These are phyloP conservation scores for Linnemannia hyalina DNA, from an alignment of 192 early-diverging fungal species.

Conservation along the genomic window DNA sequence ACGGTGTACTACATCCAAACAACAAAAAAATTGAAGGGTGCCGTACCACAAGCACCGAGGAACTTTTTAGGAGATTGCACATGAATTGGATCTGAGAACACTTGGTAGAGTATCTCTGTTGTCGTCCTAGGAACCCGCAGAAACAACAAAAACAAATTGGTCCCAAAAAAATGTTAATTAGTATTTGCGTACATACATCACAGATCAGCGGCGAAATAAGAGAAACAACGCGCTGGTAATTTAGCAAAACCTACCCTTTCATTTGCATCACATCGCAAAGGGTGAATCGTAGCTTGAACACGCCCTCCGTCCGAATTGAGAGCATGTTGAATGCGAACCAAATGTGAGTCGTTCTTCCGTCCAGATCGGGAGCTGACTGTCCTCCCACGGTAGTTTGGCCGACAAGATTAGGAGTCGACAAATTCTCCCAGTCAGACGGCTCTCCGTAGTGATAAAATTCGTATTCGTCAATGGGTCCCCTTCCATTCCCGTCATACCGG, in stretches of 20 bases:
- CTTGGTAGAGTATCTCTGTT: constrained; percentile 43
- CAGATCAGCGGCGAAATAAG: neutral
- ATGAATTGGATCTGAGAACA: constrained; percentile 72
- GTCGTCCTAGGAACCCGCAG: neutral
- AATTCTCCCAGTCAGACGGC: constrained; percentile 13
- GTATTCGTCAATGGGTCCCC: constrained; percentile 2
- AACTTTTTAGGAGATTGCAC: constrained; percentile 82
- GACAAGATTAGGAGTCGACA: constrained; percentile 32
- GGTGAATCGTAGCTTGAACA: constrained; percentile 72
- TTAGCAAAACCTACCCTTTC: constrained; percentile 9
- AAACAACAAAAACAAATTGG: no score
- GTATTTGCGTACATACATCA: neutral
- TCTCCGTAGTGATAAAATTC: constrained; percentile 8
- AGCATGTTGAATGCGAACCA: constrained; percentile 82
- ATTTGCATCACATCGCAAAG: constrained; percentile 74
- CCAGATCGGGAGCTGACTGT: constrained; percentile 61
- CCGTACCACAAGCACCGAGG: constrained; percentile 62
- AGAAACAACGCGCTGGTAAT: neutral
- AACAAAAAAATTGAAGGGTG: no score
- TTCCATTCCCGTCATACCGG: neutral
- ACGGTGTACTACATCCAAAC: neutral
- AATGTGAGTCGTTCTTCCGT: constrained; percentile 66
- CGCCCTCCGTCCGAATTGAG: constrained; percentile 77
- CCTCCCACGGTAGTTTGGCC: constrained; percentile 43
- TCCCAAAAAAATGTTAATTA: no score